These are phyloP conservation scores for Puccinia horiana DNA, from an alignment of 1,284 basidiomycete genomes.

Conservation along the genomic window DNA sequence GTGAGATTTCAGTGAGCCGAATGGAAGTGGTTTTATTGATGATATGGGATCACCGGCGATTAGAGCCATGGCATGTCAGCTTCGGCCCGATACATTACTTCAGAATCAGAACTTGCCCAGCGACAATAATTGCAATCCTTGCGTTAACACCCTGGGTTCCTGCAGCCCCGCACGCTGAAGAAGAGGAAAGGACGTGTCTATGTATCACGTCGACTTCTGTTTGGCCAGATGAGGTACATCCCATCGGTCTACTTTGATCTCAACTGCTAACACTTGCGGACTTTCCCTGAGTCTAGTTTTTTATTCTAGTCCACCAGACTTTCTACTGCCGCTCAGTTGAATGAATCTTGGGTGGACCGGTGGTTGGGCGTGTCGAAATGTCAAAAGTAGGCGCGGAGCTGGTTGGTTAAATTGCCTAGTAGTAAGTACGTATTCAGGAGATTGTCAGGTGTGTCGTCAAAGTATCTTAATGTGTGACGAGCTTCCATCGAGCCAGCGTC, in stretches of 20 bases:
- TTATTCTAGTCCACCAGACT: neutral
- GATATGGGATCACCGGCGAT: neutral
- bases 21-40: neutral
- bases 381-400: neutral
- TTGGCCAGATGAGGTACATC: neutral
- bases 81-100: neutral
- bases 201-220: neutral
- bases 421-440: neutral
- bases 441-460: neutral
- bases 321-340: neutral
- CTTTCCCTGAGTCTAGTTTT: neutral
- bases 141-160: neutral
- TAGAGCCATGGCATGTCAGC: neutral
- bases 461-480: neutral
- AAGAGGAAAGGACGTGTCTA: neutral
- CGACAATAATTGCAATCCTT: neutral
- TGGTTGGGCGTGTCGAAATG: neutral
- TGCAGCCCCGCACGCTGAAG: neutral
- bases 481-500: constrained; percentile 2
- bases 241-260: neutral
- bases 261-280: constrained; percentile 5
- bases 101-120: neutral
- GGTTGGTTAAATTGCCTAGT: neutral
- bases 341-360: too few relatives aligned
- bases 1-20: neutral